Evolutionary conservation across 495 filamentous ascomycete species (phyloP).

Genomic region (Staphylotrichum longicolle): DNA sequence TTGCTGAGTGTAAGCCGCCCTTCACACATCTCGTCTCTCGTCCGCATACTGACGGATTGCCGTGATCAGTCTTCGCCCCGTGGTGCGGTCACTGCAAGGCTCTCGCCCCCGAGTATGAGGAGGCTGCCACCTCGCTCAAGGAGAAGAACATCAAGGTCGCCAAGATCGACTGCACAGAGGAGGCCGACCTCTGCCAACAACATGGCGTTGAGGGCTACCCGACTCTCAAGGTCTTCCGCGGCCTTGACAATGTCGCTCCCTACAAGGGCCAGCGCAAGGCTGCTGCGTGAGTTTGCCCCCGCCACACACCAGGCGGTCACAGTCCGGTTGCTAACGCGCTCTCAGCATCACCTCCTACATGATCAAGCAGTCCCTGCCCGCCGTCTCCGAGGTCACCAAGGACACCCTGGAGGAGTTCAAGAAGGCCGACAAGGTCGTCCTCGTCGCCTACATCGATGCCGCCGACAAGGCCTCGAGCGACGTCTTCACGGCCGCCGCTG

Average conservation of each 20-base stretch:
- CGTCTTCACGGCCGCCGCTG: conserved; percentile 75
- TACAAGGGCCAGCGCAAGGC: conserved; percentile 91
- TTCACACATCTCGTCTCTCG: neutral
- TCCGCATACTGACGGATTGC: conserved; percentile 19
- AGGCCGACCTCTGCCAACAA: conserved; percentile 83
- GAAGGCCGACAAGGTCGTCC: conserved; percentile 92
- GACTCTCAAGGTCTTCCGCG: conserved; percentile 98
- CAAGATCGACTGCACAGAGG: conserved; percentile 96
- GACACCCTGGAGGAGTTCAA: conserved; percentile 93
- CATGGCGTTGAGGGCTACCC: conserved; percentile 96
- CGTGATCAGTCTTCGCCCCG: conserved; percentile 60
- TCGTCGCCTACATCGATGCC: conserved; percentile 81
- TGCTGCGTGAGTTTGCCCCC: conserved; percentile 63
- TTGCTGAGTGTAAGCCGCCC: conserved; percentile 67
- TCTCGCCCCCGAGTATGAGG: conserved; percentile 80
- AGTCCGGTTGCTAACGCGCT: conserved; percentile 31
- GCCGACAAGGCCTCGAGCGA: conserved; percentile 84
- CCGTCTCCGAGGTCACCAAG: conserved; percentile 75
- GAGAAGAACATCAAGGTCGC: conserved; percentile 88
- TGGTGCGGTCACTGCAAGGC: conserved; percentile 85
- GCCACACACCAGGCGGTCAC: neutral
- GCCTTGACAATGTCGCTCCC: conserved; percentile 73
- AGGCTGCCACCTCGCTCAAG: conserved; percentile 90
- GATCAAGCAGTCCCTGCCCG: conserved; percentile 95
- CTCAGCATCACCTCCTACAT: conserved; percentile 93